These are phyloP conservation scores for Toxoplasma gondii DNA, from an alignment of 169 alveolate genomes.

Conservation along the genomic window DNA sequence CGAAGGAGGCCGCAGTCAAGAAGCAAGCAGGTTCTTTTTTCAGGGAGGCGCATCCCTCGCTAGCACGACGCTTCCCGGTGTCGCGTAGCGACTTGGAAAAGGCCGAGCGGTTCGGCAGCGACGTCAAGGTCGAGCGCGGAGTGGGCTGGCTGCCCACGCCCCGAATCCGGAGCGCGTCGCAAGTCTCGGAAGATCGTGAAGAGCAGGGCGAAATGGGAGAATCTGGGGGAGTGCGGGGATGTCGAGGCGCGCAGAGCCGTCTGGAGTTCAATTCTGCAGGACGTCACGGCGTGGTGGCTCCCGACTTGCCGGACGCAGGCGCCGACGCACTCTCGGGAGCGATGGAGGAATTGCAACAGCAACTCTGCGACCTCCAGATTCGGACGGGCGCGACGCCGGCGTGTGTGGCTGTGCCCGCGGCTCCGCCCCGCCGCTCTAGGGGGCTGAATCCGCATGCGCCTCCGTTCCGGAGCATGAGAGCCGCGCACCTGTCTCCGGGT, in stretches of 20 bases:
- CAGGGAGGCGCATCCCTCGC: no score
- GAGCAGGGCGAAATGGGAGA: not conserved
- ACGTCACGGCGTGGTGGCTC: not conserved
- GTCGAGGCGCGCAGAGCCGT: not conserved
- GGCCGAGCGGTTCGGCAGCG: not conserved
- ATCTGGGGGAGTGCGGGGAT: not conserved
- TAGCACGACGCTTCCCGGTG: no score
- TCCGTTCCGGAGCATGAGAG: not conserved
- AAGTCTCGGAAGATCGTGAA: not conserved
- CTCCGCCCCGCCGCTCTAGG: not conserved
- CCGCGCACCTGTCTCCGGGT: not conserved
- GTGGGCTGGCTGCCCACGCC: not conserved
- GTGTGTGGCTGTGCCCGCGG: not conserved
- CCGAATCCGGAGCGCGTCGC: not conserved
- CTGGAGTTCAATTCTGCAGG: not conserved
- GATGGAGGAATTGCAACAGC: constrained; percentile 22
- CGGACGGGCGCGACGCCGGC: not conserved
- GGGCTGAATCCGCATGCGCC: not conserved
- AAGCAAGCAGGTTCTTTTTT: no score
- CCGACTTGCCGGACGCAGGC: not conserved
- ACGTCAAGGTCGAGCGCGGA: not conserved
- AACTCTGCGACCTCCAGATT: not conserved
- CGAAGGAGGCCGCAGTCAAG: not conserved
- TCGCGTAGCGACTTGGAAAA: not conserved
- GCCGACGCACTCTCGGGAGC: not conserved